Conservation (phyloP, 495 filamentous ascomycete species). For the Hypoxylon lenormandii region DNA sequence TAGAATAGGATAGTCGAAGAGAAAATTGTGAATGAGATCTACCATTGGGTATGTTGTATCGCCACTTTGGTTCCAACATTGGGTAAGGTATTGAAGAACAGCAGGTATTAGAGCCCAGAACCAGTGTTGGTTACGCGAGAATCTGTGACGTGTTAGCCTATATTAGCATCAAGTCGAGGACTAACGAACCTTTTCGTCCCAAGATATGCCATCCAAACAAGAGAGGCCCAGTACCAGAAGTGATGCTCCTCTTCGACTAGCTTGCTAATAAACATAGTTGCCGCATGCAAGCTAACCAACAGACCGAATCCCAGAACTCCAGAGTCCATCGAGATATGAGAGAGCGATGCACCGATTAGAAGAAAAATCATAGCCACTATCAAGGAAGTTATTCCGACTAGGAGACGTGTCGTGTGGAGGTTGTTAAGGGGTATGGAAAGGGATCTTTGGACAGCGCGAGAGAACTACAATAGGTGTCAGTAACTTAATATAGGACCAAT, state of each 20-base stretch:
- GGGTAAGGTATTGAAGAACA: neutral
- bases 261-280: conserved; percentile 6
- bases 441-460: neutral
- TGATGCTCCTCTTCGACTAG: conserved; percentile 10
- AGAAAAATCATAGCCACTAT: neutral
- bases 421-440: neutral
- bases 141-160: neutral
- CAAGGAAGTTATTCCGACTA: neutral
- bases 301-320: neutral
- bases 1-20: neutral
- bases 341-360: neutral
- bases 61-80: conserved; percentile 1
- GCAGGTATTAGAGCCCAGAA: neutral
- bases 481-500: neutral
- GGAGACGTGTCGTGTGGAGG: conserved; percentile 1
- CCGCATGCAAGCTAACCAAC: neutral
- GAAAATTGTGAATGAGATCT: neutral
- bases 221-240: conserved; percentile 7
- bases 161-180: neutral
- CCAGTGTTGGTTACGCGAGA: neutral
- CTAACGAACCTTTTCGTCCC: neutral
- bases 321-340: neutral
- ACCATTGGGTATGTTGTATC: conserved; percentile 1
- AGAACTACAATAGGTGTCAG: neutral
- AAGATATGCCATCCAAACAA: neutral